Base-by-base conservation (phyloP, 2,329 filamentous ascomycete genomes). In the Epichloe baconii region DNA sequence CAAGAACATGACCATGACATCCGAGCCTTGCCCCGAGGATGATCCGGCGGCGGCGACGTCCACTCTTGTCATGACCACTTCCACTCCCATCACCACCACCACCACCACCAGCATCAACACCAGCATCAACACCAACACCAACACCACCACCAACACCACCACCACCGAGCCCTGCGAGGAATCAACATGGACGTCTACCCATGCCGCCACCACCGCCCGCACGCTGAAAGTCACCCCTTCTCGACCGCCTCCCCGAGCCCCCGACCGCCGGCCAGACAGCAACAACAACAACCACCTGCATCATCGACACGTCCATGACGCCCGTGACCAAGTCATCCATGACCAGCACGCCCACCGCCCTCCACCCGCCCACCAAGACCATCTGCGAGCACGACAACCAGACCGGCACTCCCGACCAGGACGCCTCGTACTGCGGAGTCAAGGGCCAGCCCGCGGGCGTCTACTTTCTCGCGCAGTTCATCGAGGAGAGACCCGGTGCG, bases 381-480 rank as follows among this genome's bases (percentile, higher is more conserved):
- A 56, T 69, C 23, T 64, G 59, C 51, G 58, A 58, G n/a, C 55
- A 60, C 12, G 59, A 58, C 14, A 53, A 56, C 50, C 55, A 60
- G 26, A 62, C 62, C 6, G 68, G 67, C 3, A 57, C 58, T 14
- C 66, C 68, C 2, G 56, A 55, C 38, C 55, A 59, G 1, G 52
- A 51, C 4, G 58, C 58, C 19, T 51, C 59, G 1, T 68, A 71
- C 56, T 73, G 69, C 54, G 69, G 68, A 44, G 61, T 72, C 8
- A 64, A 66, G 23, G 69, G 69, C 19, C 47, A 59, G 51, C 59
- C 66, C 1, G 58, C 61, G 2, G 67, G 66, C 8, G 60, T 61
- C 51, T 70, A 63, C 53, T 68, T 71, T 53, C 55, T 72, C 2
- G 68, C 64, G 11, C 63, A 66, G 54, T 72, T 66, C 53, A 61